Conservation (phyloP, 2,329 filamentous ascomycete genomes). For the Fusarium pilosicola region DNA sequence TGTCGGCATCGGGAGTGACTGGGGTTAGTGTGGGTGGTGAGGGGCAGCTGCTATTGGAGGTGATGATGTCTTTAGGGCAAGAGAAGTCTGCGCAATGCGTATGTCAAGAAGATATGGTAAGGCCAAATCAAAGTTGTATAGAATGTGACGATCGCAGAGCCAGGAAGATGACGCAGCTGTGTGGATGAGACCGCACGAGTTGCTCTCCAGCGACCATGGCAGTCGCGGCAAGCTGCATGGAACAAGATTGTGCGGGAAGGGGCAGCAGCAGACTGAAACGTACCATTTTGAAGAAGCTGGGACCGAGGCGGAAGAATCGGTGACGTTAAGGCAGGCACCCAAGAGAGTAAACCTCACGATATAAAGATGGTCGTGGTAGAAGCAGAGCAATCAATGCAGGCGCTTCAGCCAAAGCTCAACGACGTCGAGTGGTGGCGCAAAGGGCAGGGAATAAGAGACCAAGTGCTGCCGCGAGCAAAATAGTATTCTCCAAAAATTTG, state of each 20-base stretch:
- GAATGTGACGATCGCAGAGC: not conserved
- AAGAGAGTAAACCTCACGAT: conserved; percentile 20
- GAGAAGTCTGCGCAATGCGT: conserved; percentile 20
- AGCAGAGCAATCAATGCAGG: conserved; percentile 11
- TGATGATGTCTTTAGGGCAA: conserved; percentile 24
- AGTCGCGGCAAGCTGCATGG: conserved; percentile 34
- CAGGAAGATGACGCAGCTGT: conserved; percentile 36
- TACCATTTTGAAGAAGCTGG: conserved; percentile 39
- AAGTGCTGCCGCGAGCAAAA: conserved; percentile 6
- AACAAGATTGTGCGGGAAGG: conserved; percentile 8
- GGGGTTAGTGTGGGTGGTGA: conserved; percentile 29
- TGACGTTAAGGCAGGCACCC: conserved; percentile 8
- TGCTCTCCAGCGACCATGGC: conserved; percentile 13
- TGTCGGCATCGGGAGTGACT: conserved; percentile 35
- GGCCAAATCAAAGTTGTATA: conserved; percentile 11
- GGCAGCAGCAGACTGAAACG: conserved; percentile 13
- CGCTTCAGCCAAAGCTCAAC: conserved; percentile 30
- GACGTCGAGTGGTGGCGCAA: conserved; percentile 28
- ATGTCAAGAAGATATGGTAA: not conserved
- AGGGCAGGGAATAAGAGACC: conserved; percentile 6
- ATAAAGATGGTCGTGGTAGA: conserved; percentile 21
- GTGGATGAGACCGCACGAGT: conserved; percentile 16
- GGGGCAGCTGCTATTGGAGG: conserved; percentile 29
- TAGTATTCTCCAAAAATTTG: conserved; percentile 27
- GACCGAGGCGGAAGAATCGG: conserved; percentile 18